These are phyloP conservation scores for Xylariaceae sp. DNA, from an alignment of 2,329 filamentous ascomycete species.

Conservation along the genomic window DNA sequence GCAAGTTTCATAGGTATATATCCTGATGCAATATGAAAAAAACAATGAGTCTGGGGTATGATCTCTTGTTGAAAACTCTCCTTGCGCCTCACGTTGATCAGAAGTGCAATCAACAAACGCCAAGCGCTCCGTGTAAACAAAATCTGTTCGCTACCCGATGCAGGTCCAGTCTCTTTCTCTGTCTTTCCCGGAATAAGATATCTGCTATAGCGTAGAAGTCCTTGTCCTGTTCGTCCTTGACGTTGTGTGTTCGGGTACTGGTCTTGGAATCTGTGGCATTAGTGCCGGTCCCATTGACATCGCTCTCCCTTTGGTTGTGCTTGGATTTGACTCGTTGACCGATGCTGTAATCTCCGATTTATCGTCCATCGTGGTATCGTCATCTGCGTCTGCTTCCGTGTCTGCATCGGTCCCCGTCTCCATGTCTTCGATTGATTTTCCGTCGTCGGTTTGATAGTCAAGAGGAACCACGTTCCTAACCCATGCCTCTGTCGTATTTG, in stretches of 20 bases:
- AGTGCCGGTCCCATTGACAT: neutral
- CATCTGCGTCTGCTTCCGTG: slow-evolving; percentile 8
- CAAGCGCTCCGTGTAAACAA: no score
- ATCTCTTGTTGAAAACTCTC: no score
- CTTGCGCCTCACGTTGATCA: no score
- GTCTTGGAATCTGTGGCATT: neutral
- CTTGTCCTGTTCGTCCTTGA: neutral
- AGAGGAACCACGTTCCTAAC: neutral
- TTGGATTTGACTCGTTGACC: neutral
- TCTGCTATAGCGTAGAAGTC: slow-evolving; percentile 2
- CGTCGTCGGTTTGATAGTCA: slow-evolving; percentile 3
- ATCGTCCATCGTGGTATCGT: slow-evolving; percentile 14
- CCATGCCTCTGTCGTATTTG: neutral
- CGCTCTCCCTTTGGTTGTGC: neutral
- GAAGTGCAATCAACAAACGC: no score
- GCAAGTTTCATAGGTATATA: no score
- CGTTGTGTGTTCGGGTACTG: neutral
- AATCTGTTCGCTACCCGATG: no score
- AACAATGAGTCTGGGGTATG: no score
- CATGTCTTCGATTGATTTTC: slow-evolving; percentile 18
- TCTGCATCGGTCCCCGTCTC: slow-evolving; percentile 1
- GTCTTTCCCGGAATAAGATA: no score
- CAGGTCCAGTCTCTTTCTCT: no score
- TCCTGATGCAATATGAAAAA: no score
- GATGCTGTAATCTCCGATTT: neutral